Conservation (phyloP, 768 basidiomycete species). For the Amanita pseudoporphyria region DNA sequence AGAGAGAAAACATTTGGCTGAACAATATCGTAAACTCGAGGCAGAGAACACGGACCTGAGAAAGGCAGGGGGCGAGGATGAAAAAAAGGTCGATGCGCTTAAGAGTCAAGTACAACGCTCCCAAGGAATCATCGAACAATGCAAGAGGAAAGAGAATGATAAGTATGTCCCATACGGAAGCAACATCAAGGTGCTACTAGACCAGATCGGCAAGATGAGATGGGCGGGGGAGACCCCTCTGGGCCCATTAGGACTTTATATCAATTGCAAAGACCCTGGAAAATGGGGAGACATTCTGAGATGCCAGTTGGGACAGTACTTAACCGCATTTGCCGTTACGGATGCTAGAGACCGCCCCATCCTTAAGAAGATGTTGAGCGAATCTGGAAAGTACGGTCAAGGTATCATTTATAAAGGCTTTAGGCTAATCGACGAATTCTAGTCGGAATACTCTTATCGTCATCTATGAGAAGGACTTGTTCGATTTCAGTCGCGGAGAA, state of each 20-base stretch:
- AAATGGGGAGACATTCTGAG: constrained; percentile 62
- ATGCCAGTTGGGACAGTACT: constrained; percentile 40
- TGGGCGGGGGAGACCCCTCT: constrained; percentile 65
- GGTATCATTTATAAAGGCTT: constrained; percentile 11
- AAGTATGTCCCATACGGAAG: constrained; percentile 52
- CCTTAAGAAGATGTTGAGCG: constrained; percentile 48
- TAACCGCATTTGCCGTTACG: constrained; percentile 71
- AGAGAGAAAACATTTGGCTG: constrained; percentile 18
- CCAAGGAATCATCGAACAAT: constrained; percentile 39
- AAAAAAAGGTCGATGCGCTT: constrained; percentile 21
- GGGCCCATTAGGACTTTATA: constrained; percentile 73
- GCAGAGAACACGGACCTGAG: constrained; percentile 21
- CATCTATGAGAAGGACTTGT: constrained; percentile 63
- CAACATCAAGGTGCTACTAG: constrained; percentile 49
- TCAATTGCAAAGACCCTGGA: constrained; percentile 60
- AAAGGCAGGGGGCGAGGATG: constrained; percentile 26
- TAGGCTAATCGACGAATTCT: not conserved
- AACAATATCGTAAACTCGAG: constrained; percentile 23
- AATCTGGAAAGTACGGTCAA: constrained; percentile 50
- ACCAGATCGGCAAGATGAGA: constrained; percentile 33
- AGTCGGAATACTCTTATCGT: constrained; percentile 46
- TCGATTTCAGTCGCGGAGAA: constrained; percentile 74
- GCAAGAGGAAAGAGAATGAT: constrained; percentile 44
- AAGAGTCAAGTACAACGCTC: constrained; percentile 33
- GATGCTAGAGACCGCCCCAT: constrained; percentile 50